Evolutionary conservation across 2,329 filamentous ascomycete genomes (phyloP), one percentile per base, ranked within the genome.

Genomic region (Fusarium sp.): DNA sequence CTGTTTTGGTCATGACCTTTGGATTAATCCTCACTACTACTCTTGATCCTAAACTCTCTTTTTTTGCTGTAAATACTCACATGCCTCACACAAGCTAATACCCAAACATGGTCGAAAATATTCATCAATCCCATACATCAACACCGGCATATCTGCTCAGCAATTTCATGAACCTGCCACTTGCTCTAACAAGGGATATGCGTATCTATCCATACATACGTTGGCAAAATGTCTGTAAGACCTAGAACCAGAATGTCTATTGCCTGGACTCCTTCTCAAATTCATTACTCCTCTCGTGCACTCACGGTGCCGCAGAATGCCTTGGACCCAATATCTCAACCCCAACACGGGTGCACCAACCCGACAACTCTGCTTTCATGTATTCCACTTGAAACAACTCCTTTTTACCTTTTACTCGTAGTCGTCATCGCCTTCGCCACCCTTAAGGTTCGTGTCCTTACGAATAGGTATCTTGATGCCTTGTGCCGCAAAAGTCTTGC

Each of bases 401-500:
- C 14, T 15, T 15, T 53, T 47, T 25, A 55, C 23, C 32, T 42
- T 42, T 44, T 68, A 75, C 23, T 75, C 74, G 27, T 65, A 73
- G 35, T 84, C 80, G n/a, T 85, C 81, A 13, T 84, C 82, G 27
- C 82, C 82, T 41, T 84, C 80, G 15, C 78, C 78, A 32, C 81
- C 81, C 61, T 79, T 80, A 36, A 78, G 74, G 52, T 80, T 82
- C 1, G 89, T 88, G 70, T 97, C 94, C 76, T 97, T 97, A 19
- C 94, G 82, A 50, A 98, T 97, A 0, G 94, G 94, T 21, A 98
- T 97, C 77, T 97, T 97, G 77, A 97, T 96, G 21, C 95, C 95
- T 72, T 99, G 95, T 2, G 86, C 83, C 4, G 95, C 94, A 77
- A 99, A 98, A 60, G 88, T 91, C 76, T 96, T 97, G 82, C 93